These are phyloP conservation scores for Guillardia theta DNA, from an alignment of 78 protist genomes.

Conservation along the genomic window DNA sequence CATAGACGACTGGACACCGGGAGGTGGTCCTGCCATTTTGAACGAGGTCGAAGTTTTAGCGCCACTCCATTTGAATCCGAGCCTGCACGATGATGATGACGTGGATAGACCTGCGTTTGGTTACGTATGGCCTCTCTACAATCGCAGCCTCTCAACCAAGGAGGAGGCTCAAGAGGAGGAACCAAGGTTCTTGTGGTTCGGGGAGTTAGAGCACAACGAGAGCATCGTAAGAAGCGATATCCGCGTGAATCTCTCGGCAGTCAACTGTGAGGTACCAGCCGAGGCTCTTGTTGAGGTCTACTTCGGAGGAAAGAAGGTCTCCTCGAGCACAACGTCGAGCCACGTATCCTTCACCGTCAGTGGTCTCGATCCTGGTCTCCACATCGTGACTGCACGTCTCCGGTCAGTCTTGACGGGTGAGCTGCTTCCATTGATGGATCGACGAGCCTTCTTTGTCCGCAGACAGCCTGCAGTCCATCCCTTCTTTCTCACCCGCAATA, in stretches of 20 bases:
- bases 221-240: too few species aligned
- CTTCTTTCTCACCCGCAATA: not conserved
- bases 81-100: not conserved
- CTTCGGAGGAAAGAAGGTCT: not conserved
- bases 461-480: not conserved
- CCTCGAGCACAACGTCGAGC: not conserved
- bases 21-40: too few species aligned
- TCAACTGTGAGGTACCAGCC: too few species aligned
- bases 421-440: not conserved
- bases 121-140: not conserved
- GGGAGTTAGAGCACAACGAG: not conserved
- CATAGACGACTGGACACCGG: too few species aligned
- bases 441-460: not conserved
- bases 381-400: not conserved
- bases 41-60: not conserved
- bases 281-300: not conserved
- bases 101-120: not conserved
- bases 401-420: not conserved
- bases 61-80: not conserved
- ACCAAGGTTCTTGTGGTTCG: not conserved
- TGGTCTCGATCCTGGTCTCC: not conserved
- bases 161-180: not conserved
- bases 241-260: too few species aligned
- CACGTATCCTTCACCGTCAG: not conserved
- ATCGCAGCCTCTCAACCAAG: not conserved